Percentiles rank a stretch among this genome's conserved stretches.
Conservation (phyloP, 768 basidiomycete species). For the Amanita inopinata region DNA sequence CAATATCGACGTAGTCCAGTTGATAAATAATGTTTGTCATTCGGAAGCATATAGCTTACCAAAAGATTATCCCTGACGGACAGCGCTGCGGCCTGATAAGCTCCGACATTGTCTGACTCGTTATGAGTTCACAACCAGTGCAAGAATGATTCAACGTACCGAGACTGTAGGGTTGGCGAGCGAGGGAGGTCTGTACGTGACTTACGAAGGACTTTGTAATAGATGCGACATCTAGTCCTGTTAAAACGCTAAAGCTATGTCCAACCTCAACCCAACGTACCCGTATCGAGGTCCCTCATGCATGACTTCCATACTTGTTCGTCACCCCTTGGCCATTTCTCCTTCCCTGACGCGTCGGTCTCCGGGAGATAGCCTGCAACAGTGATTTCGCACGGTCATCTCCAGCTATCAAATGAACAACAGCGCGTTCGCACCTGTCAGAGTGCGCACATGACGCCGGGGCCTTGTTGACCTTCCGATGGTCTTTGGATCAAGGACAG, state of each 20-base stretch:
- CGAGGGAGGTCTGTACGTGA: constrained; percentile 84
- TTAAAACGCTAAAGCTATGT: not conserved
- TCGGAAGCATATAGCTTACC: constrained; percentile 28
- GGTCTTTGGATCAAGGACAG: constrained; percentile 50
- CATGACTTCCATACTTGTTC: constrained; percentile 65
- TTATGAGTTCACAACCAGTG: too few species aligned
- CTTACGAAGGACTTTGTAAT: constrained; percentile 72
- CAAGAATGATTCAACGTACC: constrained; percentile 28
- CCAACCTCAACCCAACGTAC: constrained; percentile 23
- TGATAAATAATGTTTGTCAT: constrained; percentile 2
- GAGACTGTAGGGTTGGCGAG: constrained; percentile 85
- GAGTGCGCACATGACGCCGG: constrained; percentile 58
- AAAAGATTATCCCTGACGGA: constrained; percentile 84
- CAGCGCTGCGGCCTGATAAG: constrained; percentile 87
- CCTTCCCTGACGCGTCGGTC: constrained; percentile 64
- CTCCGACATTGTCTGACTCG: constrained; percentile 65
- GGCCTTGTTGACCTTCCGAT: constrained; percentile 55
- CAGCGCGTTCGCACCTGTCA: too few species aligned
- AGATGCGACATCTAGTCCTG: constrained; percentile 39
- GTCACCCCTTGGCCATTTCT: constrained; percentile 80
- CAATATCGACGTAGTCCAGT: constrained; percentile 6
- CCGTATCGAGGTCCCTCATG: constrained; percentile 45
- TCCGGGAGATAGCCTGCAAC: constrained; percentile 67
- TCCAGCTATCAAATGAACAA: constrained; percentile 9
- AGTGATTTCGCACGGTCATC: constrained; percentile 3